phyloP scores from a whole-genome alignment of 805 yeast genomes.

The Blastobotrys peoriensis region DNA sequence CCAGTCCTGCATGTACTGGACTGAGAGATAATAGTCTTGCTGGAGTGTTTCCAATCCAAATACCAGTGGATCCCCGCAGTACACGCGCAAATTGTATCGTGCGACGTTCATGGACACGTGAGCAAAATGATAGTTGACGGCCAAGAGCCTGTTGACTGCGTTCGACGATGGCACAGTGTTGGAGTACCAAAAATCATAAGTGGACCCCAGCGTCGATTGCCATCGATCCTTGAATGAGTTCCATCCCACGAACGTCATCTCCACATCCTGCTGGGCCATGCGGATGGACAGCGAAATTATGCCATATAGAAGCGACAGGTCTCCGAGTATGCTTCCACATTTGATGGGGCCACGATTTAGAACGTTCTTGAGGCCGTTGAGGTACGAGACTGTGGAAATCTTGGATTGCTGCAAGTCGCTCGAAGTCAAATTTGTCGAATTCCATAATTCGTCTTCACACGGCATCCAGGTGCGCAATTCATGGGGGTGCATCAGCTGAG shows the following conservation, averaged over 20 bases:
- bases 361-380: conserved; percentile 50
- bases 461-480: conserved; percentile 58
- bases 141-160: not conserved
- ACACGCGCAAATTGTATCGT: conserved; percentile 68
- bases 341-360: conserved; percentile 44
- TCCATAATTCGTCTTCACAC: conserved; percentile 58
- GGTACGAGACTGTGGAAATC: conserved; percentile 36
- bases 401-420: conserved; percentile 12
- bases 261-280: conserved; percentile 64
- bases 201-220: conserved; percentile 62
- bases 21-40: conserved; percentile 43
- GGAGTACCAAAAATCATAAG: conserved; percentile 58
- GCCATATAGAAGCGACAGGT: conserved; percentile 60
- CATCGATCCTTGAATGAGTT: conserved; percentile 41
- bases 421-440: conserved; percentile 21
- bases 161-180: not conserved
- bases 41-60: conserved; percentile 58
- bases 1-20: conserved; percentile 48
- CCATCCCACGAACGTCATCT: conserved; percentile 32
- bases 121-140: conserved; percentile 48
- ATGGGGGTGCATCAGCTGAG: conserved; percentile 48
- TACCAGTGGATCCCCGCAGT: conserved; percentile 74
- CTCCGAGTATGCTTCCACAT: conserved; percentile 52
- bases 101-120: conserved; percentile 61
- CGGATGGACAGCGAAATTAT: conserved; percentile 59